These are phyloP conservation scores for Sporothrix brasiliensis DNA, from an alignment of 2,329 filamentous ascomycete species.

Conservation along the genomic window DNA sequence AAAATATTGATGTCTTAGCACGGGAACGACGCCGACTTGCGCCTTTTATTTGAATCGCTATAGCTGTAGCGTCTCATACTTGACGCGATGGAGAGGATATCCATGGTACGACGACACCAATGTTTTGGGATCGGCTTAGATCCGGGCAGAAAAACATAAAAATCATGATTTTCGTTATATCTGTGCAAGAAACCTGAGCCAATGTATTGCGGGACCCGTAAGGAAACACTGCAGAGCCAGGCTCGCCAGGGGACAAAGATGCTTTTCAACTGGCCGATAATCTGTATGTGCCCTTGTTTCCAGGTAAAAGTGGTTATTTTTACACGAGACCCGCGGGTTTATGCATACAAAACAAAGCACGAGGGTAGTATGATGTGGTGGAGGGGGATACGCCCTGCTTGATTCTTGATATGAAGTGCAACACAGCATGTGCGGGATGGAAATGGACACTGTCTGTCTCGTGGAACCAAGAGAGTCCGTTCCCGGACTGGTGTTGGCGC, in stretches of 20 bases:
- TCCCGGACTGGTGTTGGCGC: not conserved
- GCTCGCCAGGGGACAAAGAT: not conserved
- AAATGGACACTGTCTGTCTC: conserved; percentile 1
- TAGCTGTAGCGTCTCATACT: not conserved
- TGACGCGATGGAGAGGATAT: not conserved
- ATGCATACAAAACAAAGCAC: not conserved
- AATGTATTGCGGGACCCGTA: too few species aligned
- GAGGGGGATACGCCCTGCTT: not conserved
- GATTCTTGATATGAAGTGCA: conserved; percentile 7
- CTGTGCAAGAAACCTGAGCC: too few species aligned
- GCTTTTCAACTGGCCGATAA: not conserved
- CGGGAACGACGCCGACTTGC: not conserved
- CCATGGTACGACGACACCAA: not conserved
- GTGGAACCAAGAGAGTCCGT: not conserved
- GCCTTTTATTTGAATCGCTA: not conserved
- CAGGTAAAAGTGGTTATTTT: not conserved
- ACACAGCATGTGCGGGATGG: conserved; percentile 18
- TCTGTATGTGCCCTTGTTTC: not conserved
- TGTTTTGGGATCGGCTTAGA: conserved; percentile 19
- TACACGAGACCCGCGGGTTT: not conserved
- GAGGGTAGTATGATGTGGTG: conserved; percentile 2
- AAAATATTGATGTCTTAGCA: not conserved
- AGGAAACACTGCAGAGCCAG: too few species aligned
- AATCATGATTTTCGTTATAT: not conserved
- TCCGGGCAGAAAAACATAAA: not conserved